A percentile compares a stretch with the other conserved stretches of the same genome.
phyloP scores from a whole-genome alignment of 73 alveolate genomes.

The Paramecium biaurelia region DNA sequence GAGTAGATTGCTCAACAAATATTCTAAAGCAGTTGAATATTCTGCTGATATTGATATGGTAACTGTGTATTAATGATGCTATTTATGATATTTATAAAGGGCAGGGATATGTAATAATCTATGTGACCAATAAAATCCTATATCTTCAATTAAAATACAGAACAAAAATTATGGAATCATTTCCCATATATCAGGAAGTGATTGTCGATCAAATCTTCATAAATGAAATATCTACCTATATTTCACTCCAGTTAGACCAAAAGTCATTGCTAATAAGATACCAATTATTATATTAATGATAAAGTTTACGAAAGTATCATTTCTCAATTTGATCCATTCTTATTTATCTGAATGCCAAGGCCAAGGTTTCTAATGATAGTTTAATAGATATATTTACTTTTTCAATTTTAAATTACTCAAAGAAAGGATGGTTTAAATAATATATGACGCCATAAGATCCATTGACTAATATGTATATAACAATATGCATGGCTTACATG shows the following conservation, averaged over 20 bases:
- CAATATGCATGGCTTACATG: not conserved
- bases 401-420: not conserved
- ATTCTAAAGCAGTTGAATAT: conserved; percentile 60
- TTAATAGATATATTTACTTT: not conserved
- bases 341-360: conserved; percentile 77
- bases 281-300: not conserved
- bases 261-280: not conserved
- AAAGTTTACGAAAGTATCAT: conserved; percentile 39
- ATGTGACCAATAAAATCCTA: not conserved
- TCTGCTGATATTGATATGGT: conserved; percentile 68
- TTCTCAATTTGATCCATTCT: conserved; percentile 72
- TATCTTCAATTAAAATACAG: not conserved
- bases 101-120: not conserved
- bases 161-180: not conserved
- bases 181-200: not conserved
- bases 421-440: not conserved
- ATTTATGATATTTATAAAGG: conserved; percentile 17
- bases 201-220: not conserved
- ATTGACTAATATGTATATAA: not conserved
- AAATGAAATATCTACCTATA: not conserved
- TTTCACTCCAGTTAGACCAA: not conserved
- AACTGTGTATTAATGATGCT: conserved; percentile 29
- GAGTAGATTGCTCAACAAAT: conserved; percentile 44
- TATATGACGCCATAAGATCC: not conserved
- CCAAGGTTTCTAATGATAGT: conserved; percentile 69